Percentiles rank a stretch among this genome's conserved stretches.
Conservation (phyloP, 1,284 basidiomycete genomes). For the Moniliophthora roreri region DNA sequence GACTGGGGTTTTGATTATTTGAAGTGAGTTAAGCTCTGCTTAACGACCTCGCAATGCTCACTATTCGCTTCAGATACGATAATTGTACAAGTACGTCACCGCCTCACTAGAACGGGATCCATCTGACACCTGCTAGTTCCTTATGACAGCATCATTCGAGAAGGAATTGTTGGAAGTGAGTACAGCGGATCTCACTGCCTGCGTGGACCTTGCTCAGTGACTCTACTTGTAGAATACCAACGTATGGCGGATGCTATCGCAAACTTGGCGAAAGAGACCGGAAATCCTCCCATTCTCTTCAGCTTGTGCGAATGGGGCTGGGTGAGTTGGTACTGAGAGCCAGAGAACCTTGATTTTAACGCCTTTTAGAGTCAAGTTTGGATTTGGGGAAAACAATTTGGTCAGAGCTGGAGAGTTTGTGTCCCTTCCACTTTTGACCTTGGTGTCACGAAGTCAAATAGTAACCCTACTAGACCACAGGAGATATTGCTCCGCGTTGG, state of each 20-base stretch:
- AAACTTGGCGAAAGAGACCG: conserved; percentile 38
- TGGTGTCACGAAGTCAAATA: not conserved
- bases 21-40: conserved; percentile 34
- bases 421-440: not conserved
- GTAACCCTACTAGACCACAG: conserved; percentile 42
- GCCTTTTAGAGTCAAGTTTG: conserved; percentile 51
- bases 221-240: conserved; percentile 43
- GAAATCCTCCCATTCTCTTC: conserved; percentile 45
- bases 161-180: conserved; percentile 58
- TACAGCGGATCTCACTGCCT: conserved; percentile 10
- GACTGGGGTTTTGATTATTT: conserved; percentile 56
- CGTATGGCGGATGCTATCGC: conserved; percentile 56
- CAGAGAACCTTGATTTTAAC: not conserved
- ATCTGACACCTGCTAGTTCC: conserved; percentile 36
- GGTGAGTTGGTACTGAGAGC: conserved; percentile 31
- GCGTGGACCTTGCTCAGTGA: conserved; percentile 2
- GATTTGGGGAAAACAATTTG: conserved; percentile 53
- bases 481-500: conserved; percentile 49
- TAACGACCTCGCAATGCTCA: not conserved
- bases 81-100: conserved; percentile 48
- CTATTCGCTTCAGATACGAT: conserved; percentile 42
- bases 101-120: not conserved
- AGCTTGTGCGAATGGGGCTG: conserved; percentile 61
- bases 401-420: conserved; percentile 60
- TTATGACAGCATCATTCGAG: conserved; percentile 48